Conservation (phyloP, 2,329 filamentous ascomycete genomes). For the Alternaria arborescens region DNA sequence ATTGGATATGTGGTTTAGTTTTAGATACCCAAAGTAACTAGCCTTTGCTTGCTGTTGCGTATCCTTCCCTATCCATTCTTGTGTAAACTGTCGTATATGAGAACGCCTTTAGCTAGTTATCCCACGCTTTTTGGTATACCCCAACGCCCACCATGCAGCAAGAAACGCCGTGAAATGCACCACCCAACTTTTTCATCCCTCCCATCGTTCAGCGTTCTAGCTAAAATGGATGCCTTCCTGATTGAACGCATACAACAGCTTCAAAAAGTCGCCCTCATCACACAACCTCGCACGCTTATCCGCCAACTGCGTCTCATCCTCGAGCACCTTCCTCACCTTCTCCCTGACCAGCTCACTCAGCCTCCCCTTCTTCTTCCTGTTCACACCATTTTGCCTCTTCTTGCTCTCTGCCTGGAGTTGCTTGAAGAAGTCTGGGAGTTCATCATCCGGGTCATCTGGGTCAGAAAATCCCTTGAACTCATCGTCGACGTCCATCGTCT, state of each 20-base stretch:
- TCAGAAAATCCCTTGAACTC: slow-evolving; percentile 61
- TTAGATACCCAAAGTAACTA: slow-evolving; percentile 11
- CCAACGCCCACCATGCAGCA: slow-evolving; percentile 10
- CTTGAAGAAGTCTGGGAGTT: slow-evolving; percentile 85
- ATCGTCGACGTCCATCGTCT: slow-evolving; percentile 60
- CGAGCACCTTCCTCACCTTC: slow-evolving; percentile 86
- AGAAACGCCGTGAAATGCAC: slow-evolving; percentile 15
- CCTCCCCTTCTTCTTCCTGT: slow-evolving; percentile 76
- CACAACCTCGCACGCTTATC: slow-evolving; percentile 86
- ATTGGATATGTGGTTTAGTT: slow-evolving; percentile 1
- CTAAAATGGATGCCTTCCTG: slow-evolving; percentile 92
- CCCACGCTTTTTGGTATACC: slow-evolving; percentile 36
- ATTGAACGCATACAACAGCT: slow-evolving; percentile 83
- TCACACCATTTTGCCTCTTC: slow-evolving; percentile 59
- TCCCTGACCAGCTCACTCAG: slow-evolving; percentile 82
- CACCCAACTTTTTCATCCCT: neutral
- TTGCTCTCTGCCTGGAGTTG: slow-evolving; percentile 60
- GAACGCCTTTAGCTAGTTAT: neutral
- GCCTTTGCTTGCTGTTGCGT: neutral
- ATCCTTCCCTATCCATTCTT: neutral
- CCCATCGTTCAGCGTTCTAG: slow-evolving; percentile 44
- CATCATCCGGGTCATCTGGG: slow-evolving; percentile 69
- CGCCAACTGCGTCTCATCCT: slow-evolving; percentile 79
- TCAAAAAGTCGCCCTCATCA: slow-evolving; percentile 91
- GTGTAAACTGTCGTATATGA: neutral